Evolutionary conservation across 169 alveolate genomes (phyloP).

Genomic region (Plasmodium berghei): DNA sequence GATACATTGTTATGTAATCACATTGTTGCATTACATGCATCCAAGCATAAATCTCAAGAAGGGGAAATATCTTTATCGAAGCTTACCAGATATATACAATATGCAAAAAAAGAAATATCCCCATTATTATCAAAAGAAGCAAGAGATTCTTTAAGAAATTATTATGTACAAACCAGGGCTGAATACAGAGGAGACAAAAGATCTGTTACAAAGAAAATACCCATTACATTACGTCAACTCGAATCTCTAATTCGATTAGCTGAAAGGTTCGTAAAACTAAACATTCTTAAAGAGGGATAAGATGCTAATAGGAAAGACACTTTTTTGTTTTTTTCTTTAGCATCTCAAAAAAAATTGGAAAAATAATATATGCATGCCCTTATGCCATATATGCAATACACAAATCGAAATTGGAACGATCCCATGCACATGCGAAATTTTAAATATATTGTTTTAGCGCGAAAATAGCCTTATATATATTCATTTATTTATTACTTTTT

Average conservation of each 20-base stretch:
- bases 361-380: neutral
- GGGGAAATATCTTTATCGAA: constrained; percentile 79
- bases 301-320: too few relatives aligned
- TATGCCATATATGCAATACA: neutral
- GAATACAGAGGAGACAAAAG: constrained; percentile 91
- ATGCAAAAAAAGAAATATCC: constrained; percentile 86
- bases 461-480: neutral
- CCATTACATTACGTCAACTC: constrained; percentile 98
- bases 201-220: constrained; percentile 90
- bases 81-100: constrained; percentile 83
- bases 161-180: constrained; percentile 94
- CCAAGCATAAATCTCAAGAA: constrained; percentile 72
- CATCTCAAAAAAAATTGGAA: too few relatives aligned
- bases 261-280: constrained; percentile 84
- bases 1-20: constrained; percentile 90
- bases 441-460: too few relatives aligned
- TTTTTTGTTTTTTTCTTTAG: too few relatives aligned
- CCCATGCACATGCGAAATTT: neutral
- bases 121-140: constrained; percentile 98
- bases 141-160: constrained; percentile 94
- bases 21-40: constrained; percentile 83
- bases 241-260: constrained; percentile 98
- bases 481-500: neutral
- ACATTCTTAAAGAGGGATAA: too few relatives aligned
- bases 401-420: neutral